These are phyloP conservation scores for Mucor lusitanicus DNA, from an alignment of 371 early-diverging fungal species.

Conservation along the genomic window DNA sequence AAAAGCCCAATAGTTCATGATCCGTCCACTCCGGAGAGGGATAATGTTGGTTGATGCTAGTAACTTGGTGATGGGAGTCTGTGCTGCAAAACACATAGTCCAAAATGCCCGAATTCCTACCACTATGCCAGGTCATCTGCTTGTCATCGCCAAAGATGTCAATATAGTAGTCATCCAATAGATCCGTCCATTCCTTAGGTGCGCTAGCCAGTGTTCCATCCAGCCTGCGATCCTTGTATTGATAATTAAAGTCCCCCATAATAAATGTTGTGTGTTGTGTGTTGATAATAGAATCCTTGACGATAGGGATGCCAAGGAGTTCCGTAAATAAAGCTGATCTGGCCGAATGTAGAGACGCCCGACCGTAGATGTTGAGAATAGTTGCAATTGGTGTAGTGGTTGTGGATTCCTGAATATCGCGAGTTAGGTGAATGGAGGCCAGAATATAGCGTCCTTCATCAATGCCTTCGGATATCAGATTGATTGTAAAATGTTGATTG, in stretches of 20 bases:
- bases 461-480: not conserved
- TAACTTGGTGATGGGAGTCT: not conserved
- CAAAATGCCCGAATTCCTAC: not conserved
- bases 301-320: not conserved
- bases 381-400: not conserved
- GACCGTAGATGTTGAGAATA: not conserved
- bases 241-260: too few relatives aligned
- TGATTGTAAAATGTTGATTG: not conserved
- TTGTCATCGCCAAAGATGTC: not conserved
- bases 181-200: not conserved
- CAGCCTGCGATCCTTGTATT: not conserved
- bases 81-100: not conserved
- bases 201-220: not conserved
- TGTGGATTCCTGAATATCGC: not conserved
- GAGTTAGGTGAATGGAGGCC: not conserved
- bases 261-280: not conserved
- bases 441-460: not conserved
- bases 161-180: not conserved
- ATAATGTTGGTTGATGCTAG: not conserved
- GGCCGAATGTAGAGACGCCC: not conserved
- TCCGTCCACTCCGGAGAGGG: not conserved
- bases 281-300: not conserved
- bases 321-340: not conserved
- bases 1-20: not conserved
- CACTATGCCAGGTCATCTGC: not conserved